Percentiles rank a stretch among this genome's conserved stretches.
phyloP scores from a whole-genome alignment of 768 basidiomycete species.

The Arthromyces matolae region DNA sequence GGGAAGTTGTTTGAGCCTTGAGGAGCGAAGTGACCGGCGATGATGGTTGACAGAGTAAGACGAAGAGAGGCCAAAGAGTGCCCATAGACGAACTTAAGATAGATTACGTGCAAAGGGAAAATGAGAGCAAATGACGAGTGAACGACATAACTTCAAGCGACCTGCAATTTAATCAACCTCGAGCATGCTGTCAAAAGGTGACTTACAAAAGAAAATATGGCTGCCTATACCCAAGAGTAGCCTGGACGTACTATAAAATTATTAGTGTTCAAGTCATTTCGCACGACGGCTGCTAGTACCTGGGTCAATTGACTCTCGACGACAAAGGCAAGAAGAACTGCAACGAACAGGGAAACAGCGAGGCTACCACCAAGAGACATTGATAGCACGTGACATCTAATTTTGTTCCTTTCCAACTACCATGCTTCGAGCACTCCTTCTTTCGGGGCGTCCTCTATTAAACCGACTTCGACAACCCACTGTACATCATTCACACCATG shows the following conservation, averaged over 20 bases:
- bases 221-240: constrained; percentile 71
- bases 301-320: constrained; percentile 74
- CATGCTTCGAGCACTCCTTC: constrained; percentile 67
- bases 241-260: constrained; percentile 67
- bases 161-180: not conserved
- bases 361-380: constrained; percentile 39
- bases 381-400: constrained; percentile 8
- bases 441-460: constrained; percentile 59
- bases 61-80: constrained; percentile 47
- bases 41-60: constrained; percentile 46
- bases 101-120: constrained; percentile 78
- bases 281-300: constrained; percentile 34
- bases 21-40: constrained; percentile 44
- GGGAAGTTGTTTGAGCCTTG: constrained; percentile 35
- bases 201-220: constrained; percentile 87
- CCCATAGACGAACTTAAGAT: constrained; percentile 50
- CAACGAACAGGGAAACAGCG: constrained; percentile 53
- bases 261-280: not conserved
- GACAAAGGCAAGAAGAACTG: constrained; percentile 69
- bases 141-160: constrained; percentile 72
- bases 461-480: constrained; percentile 39
- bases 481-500: constrained; percentile 29
- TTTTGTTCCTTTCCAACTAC: constrained; percentile 8
- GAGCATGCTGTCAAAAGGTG: not conserved
- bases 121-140: constrained; percentile 78